Percentiles rank a stretch among this genome's conserved stretches.
Conservation (phyloP, 345 rosid genomes). For the Syzygium aqueum region DNA sequence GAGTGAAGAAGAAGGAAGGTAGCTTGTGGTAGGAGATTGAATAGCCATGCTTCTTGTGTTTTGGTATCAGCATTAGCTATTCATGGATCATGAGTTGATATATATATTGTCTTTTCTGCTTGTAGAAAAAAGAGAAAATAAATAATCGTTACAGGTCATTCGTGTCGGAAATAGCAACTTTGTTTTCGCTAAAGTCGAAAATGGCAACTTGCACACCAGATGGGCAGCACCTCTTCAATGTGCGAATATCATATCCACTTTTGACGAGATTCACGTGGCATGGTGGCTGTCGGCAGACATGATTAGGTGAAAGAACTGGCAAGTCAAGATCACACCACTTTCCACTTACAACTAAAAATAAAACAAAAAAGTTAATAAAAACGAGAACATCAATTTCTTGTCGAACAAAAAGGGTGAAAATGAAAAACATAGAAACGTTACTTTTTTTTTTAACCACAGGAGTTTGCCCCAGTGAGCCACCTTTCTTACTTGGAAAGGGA, state of each 20-base stretch:
- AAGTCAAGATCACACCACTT: not conserved
- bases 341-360: not conserved
- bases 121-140: not conserved
- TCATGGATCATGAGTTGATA: not conserved
- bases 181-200: not conserved
- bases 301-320: not conserved
- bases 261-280: not conserved
- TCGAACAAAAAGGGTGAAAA: too few relatives aligned
- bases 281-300: not conserved
- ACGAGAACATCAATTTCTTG: too few relatives aligned
- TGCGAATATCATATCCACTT: not conserved
- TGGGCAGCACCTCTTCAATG: not conserved
- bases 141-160: not conserved
- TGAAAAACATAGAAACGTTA: too few relatives aligned
- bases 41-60: not conserved
- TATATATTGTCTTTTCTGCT: not conserved
- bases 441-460: too few relatives aligned
- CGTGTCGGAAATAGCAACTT: not conserved
- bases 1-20: not conserved
- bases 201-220: not conserved
- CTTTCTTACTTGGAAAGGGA: too few relatives aligned
- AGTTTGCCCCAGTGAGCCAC: too few relatives aligned
- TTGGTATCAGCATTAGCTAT: not conserved
- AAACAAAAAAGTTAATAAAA: not conserved
- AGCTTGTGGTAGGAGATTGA: not conserved